A percentile compares a stretch with the other conserved stretches of the same genome.
Evolutionary conservation across 176 grass and related monocot species (phyloP).

Genomic region (Melocanna baccifera): DNA sequence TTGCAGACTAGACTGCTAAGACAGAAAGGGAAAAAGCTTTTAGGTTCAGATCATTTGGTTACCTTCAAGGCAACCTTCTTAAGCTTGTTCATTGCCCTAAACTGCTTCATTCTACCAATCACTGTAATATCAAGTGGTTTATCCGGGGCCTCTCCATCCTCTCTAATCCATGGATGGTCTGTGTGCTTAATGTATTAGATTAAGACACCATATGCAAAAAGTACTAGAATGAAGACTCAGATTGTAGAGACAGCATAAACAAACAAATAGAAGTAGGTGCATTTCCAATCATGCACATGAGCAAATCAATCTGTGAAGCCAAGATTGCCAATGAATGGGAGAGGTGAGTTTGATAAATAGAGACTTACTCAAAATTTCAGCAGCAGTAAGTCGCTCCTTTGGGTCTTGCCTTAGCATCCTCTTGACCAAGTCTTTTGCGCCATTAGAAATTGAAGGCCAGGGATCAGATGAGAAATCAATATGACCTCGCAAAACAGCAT

Average conservation of each 20-base stretch:
- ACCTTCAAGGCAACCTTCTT: slow-evolving; percentile 98
- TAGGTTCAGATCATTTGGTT: neutral
- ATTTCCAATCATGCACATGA: neutral
- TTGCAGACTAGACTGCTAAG: neutral
- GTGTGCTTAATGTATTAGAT: slow-evolving; percentile 43
- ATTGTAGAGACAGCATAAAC: neutral
- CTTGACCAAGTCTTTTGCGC: slow-evolving; percentile 78
- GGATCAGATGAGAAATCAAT: slow-evolving; percentile 87
- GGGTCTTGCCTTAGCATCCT: slow-evolving; percentile 83
- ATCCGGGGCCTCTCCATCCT: slow-evolving; percentile 89
- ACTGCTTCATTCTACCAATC: slow-evolving; percentile 92
- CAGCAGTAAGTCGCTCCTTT: slow-evolving; percentile 75
- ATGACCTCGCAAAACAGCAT: slow-evolving; percentile 65
- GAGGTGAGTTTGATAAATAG: neutral
- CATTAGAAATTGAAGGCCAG: slow-evolving; percentile 73
- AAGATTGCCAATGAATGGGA: neutral
- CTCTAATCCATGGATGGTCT: slow-evolving; percentile 89
- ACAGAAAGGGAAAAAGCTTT: neutral
- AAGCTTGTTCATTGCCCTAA: slow-evolving; percentile 98
- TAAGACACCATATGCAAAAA: slow-evolving; percentile 7
- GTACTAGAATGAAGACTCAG: neutral
- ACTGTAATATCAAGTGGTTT: slow-evolving; percentile 88
- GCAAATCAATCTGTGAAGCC: neutral
- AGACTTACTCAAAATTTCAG: slow-evolving; percentile 75
- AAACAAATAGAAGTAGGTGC: neutral